A percentile compares a stretch with the other conserved stretches of the same genome.
phyloP scores from a whole-genome alignment of 2,329 filamentous ascomycete species.

The Xylaria hypoxylon region DNA sequence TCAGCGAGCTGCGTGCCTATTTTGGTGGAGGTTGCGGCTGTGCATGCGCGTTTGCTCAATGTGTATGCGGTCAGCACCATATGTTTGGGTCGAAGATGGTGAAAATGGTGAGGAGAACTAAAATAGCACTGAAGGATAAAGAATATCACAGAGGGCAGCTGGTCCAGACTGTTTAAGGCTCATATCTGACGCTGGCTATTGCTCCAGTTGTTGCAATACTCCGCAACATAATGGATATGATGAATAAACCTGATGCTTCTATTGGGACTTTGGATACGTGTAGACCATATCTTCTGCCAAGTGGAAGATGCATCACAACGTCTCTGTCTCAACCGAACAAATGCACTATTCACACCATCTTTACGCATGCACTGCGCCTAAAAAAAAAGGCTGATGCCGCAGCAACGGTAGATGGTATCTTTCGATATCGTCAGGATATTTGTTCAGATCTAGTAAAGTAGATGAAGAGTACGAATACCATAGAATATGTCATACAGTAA shows the following conservation, averaged over 20 bases:
- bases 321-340: slow-evolving; percentile 18
- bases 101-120: slow-evolving; percentile 21
- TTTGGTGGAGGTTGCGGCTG: slow-evolving; percentile 38
- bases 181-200: slow-evolving; percentile 7
- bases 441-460: slow-evolving; percentile 10
- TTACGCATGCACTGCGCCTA: slow-evolving; percentile 32
- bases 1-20: slow-evolving; percentile 30
- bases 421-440: slow-evolving; percentile 13
- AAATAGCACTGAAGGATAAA: slow-evolving; percentile 30
- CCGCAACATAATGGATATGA: slow-evolving; percentile 9
- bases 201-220: slow-evolving; percentile 9
- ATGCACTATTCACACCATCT: slow-evolving; percentile 22
- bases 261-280: slow-evolving; percentile 13
- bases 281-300: slow-evolving; percentile 5
- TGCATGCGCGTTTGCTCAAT: slow-evolving; percentile 26
- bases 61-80: slow-evolving; percentile 36
- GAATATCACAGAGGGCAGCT: slow-evolving; percentile 8
- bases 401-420: slow-evolving; percentile 9
- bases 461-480: slow-evolving; percentile 9
- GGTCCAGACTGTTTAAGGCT: slow-evolving; percentile 23
- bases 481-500: slow-evolving; percentile 15
- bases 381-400: slow-evolving; percentile 4
- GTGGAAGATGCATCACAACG: slow-evolving; percentile 27
- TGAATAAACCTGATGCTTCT: slow-evolving; percentile 12
- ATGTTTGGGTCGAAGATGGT: slow-evolving; percentile 20